A percentile compares a stretch with the other conserved stretches of the same genome.
These are phyloP conservation scores for Thielaviopsis musarum DNA, from an alignment of 2,329 filamentous ascomycete species.

Conservation along the genomic window DNA sequence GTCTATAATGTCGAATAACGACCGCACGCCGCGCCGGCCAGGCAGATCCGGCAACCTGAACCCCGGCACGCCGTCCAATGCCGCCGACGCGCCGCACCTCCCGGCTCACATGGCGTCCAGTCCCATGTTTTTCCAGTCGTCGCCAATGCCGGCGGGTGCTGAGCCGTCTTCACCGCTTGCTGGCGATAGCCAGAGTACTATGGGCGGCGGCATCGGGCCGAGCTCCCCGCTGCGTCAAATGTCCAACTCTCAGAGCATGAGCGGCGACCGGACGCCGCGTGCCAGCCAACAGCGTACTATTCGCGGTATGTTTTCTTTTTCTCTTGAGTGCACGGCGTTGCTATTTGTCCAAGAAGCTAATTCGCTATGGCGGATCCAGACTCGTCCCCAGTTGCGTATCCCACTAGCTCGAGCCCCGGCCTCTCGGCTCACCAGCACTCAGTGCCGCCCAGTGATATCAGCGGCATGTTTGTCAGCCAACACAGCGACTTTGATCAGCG, in stretches of 20 bases:
- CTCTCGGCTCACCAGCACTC: constrained; percentile 45
- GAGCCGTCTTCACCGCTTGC: constrained; percentile 10
- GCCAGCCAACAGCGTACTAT: constrained; percentile 27
- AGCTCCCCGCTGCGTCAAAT: constrained; percentile 37
- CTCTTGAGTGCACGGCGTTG: neutral
- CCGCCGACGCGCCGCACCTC: constrained; percentile 8
- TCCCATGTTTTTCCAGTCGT: constrained; percentile 58
- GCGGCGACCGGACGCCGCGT: constrained; percentile 45
- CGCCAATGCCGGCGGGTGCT: constrained; percentile 21
- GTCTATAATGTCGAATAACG: constrained; percentile 7
- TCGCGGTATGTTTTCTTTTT: constrained; percentile 1
- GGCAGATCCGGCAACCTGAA: constrained; percentile 2
- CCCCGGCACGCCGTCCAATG: constrained; percentile 7
- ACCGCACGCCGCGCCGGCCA: constrained; percentile 7
- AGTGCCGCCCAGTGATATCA: constrained; percentile 67
- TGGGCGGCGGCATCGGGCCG: constrained; percentile 18
- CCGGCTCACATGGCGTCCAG: constrained; percentile 47
- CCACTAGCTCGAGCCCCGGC: constrained; percentile 76
- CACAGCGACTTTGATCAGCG: constrained; percentile 27
- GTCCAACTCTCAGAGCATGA: constrained; percentile 38
- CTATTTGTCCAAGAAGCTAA: neutral
- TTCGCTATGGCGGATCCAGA: constrained; percentile 34
- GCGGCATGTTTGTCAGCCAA: constrained; percentile 61
- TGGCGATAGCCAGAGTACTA: constrained; percentile 16
- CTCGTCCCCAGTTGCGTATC: constrained; percentile 84